phyloP scores from a whole-genome alignment of 2,329 filamentous ascomycete species.

The Stachybotrys echinatus region DNA sequence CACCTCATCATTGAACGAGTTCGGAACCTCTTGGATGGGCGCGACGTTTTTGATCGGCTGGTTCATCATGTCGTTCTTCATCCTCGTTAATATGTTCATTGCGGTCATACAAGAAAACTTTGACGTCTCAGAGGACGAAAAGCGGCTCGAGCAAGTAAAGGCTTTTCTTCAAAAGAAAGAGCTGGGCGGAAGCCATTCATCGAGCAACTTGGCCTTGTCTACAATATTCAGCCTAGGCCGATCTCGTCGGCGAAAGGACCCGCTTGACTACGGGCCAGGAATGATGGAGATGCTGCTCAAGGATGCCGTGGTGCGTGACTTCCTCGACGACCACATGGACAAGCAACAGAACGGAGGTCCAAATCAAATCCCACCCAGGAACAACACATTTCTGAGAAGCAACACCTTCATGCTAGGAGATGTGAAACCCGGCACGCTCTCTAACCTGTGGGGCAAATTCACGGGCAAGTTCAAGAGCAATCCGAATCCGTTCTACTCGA shows the following conservation, averaged over 20 bases:
- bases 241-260: slow-evolving; percentile 63
- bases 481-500: slow-evolving; percentile 93
- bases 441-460: slow-evolving; percentile 57
- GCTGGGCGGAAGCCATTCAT: slow-evolving; percentile 53
- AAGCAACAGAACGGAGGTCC: slow-evolving; percentile 20
- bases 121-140: slow-evolving; percentile 96
- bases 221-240: slow-evolving; percentile 62
- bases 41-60: slow-evolving; percentile 87
- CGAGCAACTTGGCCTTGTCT: slow-evolving; percentile 71
- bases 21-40: slow-evolving; percentile 83
- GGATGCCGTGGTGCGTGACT: slow-evolving; percentile 90
- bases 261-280: slow-evolving; percentile 84
- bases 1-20: slow-evolving; percentile 60
- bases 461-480: slow-evolving; percentile 57
- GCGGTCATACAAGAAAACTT: slow-evolving; percentile 99
- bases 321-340: slow-evolving; percentile 62
- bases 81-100: slow-evolving; percentile 99
- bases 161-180: slow-evolving; percentile 92
- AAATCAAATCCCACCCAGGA: slow-evolving; percentile 5
- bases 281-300: slow-evolving; percentile 96
- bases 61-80: slow-evolving; percentile 94
- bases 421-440: slow-evolving; percentile 53
- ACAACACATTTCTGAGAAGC: slow-evolving; percentile 16
- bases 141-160: slow-evolving; percentile 92
- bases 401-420: slow-evolving; percentile 30